Base-by-base conservation (phyloP, 306 rosid species). In the Cucurbita ficifolia region DNA sequence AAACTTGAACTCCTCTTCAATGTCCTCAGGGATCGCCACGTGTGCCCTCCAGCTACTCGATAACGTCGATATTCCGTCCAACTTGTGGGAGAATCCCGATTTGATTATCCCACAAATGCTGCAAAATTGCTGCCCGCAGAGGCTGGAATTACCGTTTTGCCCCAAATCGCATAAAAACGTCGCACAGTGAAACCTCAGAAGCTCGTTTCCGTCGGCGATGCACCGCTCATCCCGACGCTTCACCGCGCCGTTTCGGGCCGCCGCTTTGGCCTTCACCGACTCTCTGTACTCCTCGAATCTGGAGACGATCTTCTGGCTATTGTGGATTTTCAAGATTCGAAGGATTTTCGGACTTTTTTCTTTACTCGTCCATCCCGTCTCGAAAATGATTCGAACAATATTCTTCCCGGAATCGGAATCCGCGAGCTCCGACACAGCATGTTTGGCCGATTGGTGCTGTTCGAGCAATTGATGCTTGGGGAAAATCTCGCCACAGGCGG, bases 181-280 rank as follows among this genome's bases (percentile, higher is more conserved):
- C 0, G 96, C 84, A 24, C 99, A 91, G 84, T 94, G 99, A 55
- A 94, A 94, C 10, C 99, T 79, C 91, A 94, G 78, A 3, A 94
- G 88, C 81, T 94, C 99, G 77, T 94, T 94, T 2, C 97, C 99
- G 53, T 94, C 99, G 10, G 99, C 99, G 8, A 89, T 77, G 77
- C 97, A 91, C 72, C 97, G 78, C 83, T 90, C 98, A 71, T 90
- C 89, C 2, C 94, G 78, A 13, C 81, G 80, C 77, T 78, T 78
- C 0, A 76, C 75, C 40, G 67, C 76, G 61, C 86, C 78, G 74
- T 85, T 46, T 35, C 88, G 72, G 1, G 90, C 84, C 0, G 88
- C 99, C 0, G 88, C 99, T 46, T 88, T 94, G 14, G 85, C 38
- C 53, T 94, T 94, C 4, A 94, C 97, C 0, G 75, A 10, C 70